Conservation (phyloP, 345 rosid species). For the Carallia pectinifolia region DNA sequence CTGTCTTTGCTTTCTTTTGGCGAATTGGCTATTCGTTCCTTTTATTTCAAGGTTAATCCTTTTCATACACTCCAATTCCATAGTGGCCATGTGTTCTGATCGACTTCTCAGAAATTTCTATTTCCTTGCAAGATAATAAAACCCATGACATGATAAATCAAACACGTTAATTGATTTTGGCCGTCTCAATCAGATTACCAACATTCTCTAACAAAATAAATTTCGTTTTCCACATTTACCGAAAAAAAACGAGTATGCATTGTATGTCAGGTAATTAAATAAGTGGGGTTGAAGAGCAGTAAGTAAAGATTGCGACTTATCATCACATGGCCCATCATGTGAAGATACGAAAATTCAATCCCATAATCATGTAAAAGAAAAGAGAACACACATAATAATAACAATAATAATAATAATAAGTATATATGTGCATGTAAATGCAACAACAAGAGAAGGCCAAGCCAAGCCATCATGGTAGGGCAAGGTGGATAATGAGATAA, state of each 20-base stretch:
- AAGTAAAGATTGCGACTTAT: constrained; percentile 36
- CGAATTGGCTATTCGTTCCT: constrained; percentile 6
- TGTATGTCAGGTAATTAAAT: constrained; percentile 9
- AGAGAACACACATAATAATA: neutral
- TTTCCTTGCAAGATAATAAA: too few relatives aligned
- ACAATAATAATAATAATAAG: neutral
- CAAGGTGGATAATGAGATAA: constrained; percentile 16
- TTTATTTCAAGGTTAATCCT: neutral
- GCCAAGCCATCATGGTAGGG: constrained; percentile 25
- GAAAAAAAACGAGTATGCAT: neutral
- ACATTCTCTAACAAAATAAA: neutral
- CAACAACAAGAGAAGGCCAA: too few relatives aligned
- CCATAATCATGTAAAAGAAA: too few relatives aligned
- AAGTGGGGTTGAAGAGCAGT: constrained; percentile 16
- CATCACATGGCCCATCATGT: constrained; percentile 39
- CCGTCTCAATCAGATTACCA: too few relatives aligned
- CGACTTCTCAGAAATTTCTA: too few relatives aligned
- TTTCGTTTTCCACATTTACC: neutral
- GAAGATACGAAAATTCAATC: constrained; percentile 22
- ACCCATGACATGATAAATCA: too few relatives aligned
- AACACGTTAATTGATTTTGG: too few relatives aligned
- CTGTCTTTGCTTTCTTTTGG: constrained; percentile 9
- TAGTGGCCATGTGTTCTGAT: too few relatives aligned
- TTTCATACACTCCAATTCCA: too few relatives aligned
- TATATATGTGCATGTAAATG: neutral